These are phyloP conservation scores for Metroxylon sagu DNA, from an alignment of 176 grass and related monocot genomes.

Conservation along the genomic window DNA sequence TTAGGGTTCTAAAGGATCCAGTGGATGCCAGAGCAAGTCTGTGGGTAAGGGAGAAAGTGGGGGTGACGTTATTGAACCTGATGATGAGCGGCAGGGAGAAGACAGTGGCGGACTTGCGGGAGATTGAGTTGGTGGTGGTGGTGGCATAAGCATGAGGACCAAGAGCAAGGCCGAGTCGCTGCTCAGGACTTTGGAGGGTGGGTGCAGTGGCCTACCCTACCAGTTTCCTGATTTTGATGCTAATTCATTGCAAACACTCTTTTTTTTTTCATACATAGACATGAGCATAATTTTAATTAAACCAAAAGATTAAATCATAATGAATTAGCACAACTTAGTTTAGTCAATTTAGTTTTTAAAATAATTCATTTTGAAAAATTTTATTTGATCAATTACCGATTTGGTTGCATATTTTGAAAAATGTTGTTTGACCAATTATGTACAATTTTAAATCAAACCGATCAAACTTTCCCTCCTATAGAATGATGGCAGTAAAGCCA, in stretches of 20 bases:
- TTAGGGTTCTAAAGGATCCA: conserved; percentile 57
- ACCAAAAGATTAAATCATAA: no score
- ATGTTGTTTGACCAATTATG: no score
- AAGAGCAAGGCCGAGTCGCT: conserved; percentile 68
- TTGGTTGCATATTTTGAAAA: no score
- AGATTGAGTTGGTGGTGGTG: conserved; percentile 38
- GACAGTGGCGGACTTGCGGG: conserved; percentile 35
- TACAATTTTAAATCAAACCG: no score
- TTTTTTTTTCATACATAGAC: background rate
- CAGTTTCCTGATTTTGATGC: background rate
- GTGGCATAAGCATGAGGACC: conserved; percentile 35
- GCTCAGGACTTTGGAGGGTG: conserved; percentile 38
- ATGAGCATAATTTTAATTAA: no score
- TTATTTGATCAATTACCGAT: no score
- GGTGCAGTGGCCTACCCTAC: background rate
- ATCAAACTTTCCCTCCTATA: no score
- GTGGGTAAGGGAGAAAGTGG: conserved; percentile 61
- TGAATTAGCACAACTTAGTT: no score
- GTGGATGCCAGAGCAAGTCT: conserved; percentile 27
- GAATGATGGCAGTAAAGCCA: no score
- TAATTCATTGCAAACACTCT: background rate
- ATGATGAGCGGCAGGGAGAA: conserved; percentile 53
- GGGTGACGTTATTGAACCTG: conserved; percentile 54
- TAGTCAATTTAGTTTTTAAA: no score
- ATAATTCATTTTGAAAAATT: no score